phyloP scores from a whole-genome alignment of 768 basidiomycete species.

The Xerocomus brunneocitrinus region DNA sequence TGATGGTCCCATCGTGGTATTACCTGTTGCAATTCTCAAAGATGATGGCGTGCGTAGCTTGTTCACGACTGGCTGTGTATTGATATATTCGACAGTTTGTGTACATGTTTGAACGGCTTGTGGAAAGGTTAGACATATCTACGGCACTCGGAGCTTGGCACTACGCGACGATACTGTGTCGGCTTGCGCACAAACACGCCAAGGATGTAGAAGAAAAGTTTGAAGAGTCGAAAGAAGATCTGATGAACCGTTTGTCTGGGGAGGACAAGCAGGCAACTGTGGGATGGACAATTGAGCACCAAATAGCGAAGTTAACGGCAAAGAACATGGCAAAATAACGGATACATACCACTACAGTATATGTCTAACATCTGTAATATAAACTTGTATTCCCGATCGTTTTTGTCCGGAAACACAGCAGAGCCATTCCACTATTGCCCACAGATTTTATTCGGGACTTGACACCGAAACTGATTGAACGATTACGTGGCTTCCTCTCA shows the following conservation, averaged over 20 bases:
- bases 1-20: not conserved
- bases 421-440: no score
- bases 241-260: not conserved
- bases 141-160: slow-evolving; percentile 8
- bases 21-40: slow-evolving; percentile 1
- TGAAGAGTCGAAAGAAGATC: not conserved
- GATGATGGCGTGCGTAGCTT: not conserved
- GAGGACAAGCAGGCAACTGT: not conserved
- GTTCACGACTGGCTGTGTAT: no score
- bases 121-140: slow-evolving; percentile 3
- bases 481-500: no score
- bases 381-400: no score
- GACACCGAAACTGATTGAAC: no score
- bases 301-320: not conserved
- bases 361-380: no score
- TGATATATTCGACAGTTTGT: not conserved
- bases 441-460: no score
- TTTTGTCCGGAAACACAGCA: no score
- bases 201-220: not conserved
- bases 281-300: slow-evolving; percentile 2
- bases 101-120: slow-evolving; percentile 2
- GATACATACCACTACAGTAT: no score
- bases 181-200: slow-evolving; percentile 3
- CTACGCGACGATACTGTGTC: slow-evolving; percentile 6
- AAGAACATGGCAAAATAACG: not conserved